Evolutionary conservation across 768 basidiomycete genomes (phyloP), one percentile per base, ranked within the genome.

Genomic region (Podaxis sp.): DNA sequence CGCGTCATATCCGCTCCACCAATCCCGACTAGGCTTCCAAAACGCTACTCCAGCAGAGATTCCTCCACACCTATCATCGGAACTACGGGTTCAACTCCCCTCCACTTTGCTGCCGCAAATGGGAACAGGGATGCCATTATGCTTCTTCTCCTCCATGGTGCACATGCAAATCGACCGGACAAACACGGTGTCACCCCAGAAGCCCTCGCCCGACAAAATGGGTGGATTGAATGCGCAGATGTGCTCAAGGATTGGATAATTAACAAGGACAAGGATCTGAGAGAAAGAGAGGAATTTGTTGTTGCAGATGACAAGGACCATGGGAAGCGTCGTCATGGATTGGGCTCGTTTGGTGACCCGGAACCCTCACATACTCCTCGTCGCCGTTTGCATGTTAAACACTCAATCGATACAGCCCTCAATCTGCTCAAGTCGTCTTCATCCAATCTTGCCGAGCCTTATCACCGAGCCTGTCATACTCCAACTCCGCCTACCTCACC

Each of bases 61-160:
- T 67, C 84, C 16, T 81, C 88, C 36, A 81, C 81, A 3, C 87
- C 88, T 55, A 90, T 90, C 66, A 84, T 91, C 46, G 90, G 89
- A 48, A 84, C 86, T 5, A 88, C 89, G n/a, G 95, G 95, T 35
- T 90, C 90, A 3, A 97, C 96, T 0, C 93, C 97, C 0, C 86
- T 98, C 25, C 97, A 99, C 71, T 99, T 98, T 70, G 96, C 97
- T 13, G 90, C 95, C 36, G 95, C 96, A 28, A 95, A 97, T 67
- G 95, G 95, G 2, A 93, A 99, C 74, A 83, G 83, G 32, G 73
- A 79, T 25, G 86, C 95, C 66, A 85, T 94, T 48, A 81, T 79
- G 62, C 84, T 90, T 37, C 86, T 99, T 46, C 86, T 99, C 40
- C 82, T 88, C 16, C 87, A 86, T 63, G 95, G 95, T 51, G 97